Base-by-base conservation (phyloP, 2,329 filamentous ascomycete species). In the Xylaria hypoxylon region DNA sequence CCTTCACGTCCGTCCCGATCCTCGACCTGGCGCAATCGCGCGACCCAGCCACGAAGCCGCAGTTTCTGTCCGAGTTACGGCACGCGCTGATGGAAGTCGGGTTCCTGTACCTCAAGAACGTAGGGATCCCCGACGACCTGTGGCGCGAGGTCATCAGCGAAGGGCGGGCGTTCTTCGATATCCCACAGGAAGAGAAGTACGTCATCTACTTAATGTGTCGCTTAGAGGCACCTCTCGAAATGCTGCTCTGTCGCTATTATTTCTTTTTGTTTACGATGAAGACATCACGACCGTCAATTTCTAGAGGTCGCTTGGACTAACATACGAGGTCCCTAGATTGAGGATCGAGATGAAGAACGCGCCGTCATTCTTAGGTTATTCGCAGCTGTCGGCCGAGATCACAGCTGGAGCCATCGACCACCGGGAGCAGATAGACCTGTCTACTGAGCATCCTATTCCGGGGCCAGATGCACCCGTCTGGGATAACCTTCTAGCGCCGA, bases 361-460 rank as follows among this genome's bases (percentile, higher is more conserved):
- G 2, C 85, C 87, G 3, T 91, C 89, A 8, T 93, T 93, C 78
- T 83, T 93, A 19, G 90, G 90, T 64, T 91, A 91, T 79, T 90
- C 88, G 33, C 84, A 83, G 26, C 85, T 91, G 60, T 86, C 86
- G 3, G 87, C 88, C 69, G 89, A 91, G 76, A 85, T 90, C 74
- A 97, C 93, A 4, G 92, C 92, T 22, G 88, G 90, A 70, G 86
- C 87, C 56, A 85, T 88, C 72, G 93, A 97, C 79, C 91, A 94
- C 82, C 86, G 93, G 58, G 93, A 97, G 78, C 93, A 97, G 77
- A 90, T 96, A 68, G 93, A 97, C 78, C 86, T 97, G 58, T 93
- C 92, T 0, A 96, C 93, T 0, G 89, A 92, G 59, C 92, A 96
- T 73, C 83, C 89, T 0, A 56, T 90, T 1, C 92, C 91, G 0